Conservation (phyloP, 2,329 filamentous ascomycete genomes). For the Penicillium griseofulvum region DNA sequence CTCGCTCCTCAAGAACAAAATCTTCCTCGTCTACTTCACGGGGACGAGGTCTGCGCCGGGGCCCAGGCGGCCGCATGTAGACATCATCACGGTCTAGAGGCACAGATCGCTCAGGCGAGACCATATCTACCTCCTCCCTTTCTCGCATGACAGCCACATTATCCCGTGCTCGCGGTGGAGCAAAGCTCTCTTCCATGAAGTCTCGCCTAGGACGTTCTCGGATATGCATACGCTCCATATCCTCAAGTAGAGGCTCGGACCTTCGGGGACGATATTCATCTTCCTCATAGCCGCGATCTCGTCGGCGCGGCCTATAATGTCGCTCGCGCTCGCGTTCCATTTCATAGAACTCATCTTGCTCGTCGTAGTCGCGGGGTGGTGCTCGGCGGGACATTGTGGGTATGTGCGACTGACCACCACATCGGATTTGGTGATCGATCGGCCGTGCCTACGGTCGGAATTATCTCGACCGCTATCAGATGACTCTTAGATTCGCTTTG, state of each 20-base stretch:
- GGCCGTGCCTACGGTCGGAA: not conserved
- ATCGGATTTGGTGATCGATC: not conserved
- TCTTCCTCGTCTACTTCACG: conserved; percentile 35
- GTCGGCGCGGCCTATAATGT: conserved; percentile 23
- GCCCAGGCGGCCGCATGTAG: conserved; percentile 1
- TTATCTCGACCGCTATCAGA: not conserved
- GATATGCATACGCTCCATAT: conserved; percentile 40
- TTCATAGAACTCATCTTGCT: conserved; percentile 30
- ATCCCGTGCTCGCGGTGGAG: conserved; percentile 29
- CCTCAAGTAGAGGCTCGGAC: conserved; percentile 46
- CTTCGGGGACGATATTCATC: conserved; percentile 29
- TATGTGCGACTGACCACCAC: not conserved
- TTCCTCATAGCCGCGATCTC: conserved; percentile 29
- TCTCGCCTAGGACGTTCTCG: conserved; percentile 38
- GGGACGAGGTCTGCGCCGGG: conserved; percentile 8
- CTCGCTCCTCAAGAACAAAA: conserved; percentile 12
- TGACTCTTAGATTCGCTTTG: not conserved
- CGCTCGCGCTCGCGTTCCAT: conserved; percentile 27
- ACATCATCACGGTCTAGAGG: conserved; percentile 17
- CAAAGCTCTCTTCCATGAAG: conserved; percentile 35
- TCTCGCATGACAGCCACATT: conserved; percentile 32
- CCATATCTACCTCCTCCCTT: conserved; percentile 20
- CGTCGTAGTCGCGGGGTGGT: conserved; percentile 29
- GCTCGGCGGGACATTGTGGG: conserved; percentile 32
- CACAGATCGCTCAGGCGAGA: not conserved